Percentiles rank a stretch among this genome's conserved stretches.
Conservation (phyloP, 2,329 filamentous ascomycete genomes). For the Penicillium palitans region DNA sequence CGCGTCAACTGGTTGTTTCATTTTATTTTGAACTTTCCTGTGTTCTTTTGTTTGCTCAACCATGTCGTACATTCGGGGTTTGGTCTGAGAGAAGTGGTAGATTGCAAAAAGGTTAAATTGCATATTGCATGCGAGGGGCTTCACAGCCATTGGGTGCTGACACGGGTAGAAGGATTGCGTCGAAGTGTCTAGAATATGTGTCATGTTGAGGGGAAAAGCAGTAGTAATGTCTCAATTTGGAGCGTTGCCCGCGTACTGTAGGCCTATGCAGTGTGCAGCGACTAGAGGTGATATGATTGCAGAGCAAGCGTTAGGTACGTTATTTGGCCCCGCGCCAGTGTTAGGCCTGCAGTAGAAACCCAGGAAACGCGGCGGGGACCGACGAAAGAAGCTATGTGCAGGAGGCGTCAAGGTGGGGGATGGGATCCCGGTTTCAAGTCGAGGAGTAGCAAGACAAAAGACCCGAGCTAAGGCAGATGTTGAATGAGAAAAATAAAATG, state of each 20-base stretch:
- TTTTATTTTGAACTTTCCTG: not conserved
- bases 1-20: slow-evolving; percentile 7
- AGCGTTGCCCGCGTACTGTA: not conserved
- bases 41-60: not conserved
- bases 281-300: slow-evolving; percentile 16
- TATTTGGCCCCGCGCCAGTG: slow-evolving; percentile 1
- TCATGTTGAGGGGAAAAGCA: slow-evolving; percentile 5
- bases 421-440: slow-evolving; percentile 6
- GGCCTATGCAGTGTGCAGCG: slow-evolving; percentile 10
- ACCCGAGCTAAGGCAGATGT: not conserved
- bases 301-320: slow-evolving; percentile 1
- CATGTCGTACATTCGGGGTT: not conserved
- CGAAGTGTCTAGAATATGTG: slow-evolving; percentile 10
- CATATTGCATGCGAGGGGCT: not conserved
- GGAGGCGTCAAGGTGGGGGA: slow-evolving; percentile 12
- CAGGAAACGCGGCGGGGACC: slow-evolving; percentile 4
- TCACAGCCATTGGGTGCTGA: not conserved
- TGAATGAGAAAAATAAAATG: slow-evolving; percentile 1
- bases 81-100: not conserved
- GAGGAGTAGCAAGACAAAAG: slow-evolving; percentile 5
- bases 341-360: slow-evolving; percentile 4
- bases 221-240: slow-evolving; percentile 1
- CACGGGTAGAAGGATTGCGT: not conserved
- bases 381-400: slow-evolving; percentile 15
- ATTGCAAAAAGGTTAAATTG: slow-evolving; percentile 5